Evolutionary conservation across 1,284 basidiomycete species (phyloP).

Genomic region (Thecaphora thlaspeos): DNA sequence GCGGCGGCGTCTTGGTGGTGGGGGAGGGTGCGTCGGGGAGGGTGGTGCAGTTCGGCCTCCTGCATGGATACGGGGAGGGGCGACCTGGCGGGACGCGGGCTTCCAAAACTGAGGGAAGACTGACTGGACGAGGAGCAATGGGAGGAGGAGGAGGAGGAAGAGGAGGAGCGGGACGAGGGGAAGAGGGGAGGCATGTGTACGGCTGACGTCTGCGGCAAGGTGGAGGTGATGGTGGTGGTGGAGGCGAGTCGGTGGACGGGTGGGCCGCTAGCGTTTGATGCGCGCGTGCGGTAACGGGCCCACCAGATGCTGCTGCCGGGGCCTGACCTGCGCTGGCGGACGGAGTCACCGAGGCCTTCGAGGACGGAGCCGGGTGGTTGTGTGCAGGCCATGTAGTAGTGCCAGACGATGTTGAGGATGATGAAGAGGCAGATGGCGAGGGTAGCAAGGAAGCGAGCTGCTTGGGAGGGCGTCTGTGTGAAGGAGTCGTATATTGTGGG

Average conservation of each 20-base stretch:
- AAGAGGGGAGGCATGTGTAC: neutral
- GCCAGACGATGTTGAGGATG: conserved; percentile 72
- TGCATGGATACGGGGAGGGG: neutral
- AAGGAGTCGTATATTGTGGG: conserved; percentile 23
- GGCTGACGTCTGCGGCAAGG: neutral
- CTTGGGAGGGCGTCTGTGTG: conserved; percentile 15
- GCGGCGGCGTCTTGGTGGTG: neutral
- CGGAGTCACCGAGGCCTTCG: conserved; percentile 32
- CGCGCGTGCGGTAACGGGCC: conserved; percentile 30
- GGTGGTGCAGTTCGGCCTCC: neutral
- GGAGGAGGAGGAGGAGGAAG: conserved; percentile 1
- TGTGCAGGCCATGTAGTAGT: conserved; percentile 82
- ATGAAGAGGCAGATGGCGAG: conserved; percentile 71
- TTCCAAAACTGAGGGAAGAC: neutral
- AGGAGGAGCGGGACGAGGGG: conserved; percentile 1
- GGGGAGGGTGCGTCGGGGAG: too few species aligned
- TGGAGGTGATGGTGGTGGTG: neutral
- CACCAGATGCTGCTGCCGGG: conserved; percentile 52
- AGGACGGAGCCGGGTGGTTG: conserved; percentile 60
- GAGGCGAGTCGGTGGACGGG: conserved; percentile 5
- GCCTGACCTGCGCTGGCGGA: conserved; percentile 39
- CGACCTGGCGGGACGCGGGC: neutral
- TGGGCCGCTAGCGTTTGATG: conserved; percentile 21
- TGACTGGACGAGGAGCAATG: neutral
- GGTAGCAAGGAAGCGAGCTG: conserved; percentile 31